A percentile compares a stretch with the other conserved stretches of the same genome.
These are phyloP conservation scores for Phytophthora vignae DNA, from an alignment of 352 stramenopile genomes.

Conservation along the genomic window DNA sequence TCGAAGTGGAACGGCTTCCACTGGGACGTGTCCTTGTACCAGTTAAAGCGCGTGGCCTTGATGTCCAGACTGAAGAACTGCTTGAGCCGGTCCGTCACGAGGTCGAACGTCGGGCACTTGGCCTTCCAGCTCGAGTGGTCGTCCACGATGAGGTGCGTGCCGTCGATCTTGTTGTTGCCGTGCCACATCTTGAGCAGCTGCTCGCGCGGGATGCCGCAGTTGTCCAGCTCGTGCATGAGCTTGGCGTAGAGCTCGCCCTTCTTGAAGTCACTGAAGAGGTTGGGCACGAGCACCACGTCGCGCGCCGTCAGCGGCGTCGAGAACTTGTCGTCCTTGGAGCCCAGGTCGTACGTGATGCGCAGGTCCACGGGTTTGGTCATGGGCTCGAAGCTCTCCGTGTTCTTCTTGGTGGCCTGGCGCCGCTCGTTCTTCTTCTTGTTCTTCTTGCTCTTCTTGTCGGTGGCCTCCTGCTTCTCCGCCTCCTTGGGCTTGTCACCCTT, in stretches of 20 bases:
- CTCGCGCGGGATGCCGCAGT: slow-evolving; percentile 71
- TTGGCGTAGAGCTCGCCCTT: slow-evolving; percentile 76
- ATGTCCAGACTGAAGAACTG: slow-evolving; percentile 91
- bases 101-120: slow-evolving; percentile 81
- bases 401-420: slow-evolving; percentile 64
- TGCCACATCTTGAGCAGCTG: slow-evolving; percentile 86
- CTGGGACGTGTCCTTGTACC: slow-evolving; percentile 93
- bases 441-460: slow-evolving; percentile 46
- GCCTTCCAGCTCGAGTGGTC: slow-evolving; percentile 86
- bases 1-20: slow-evolving; percentile 96
- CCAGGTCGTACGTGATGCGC: slow-evolving; percentile 75
- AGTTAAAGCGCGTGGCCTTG: slow-evolving; percentile 96
- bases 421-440: slow-evolving; percentile 47
- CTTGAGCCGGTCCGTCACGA: slow-evolving; percentile 83
- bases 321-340: slow-evolving; percentile 60
- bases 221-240: slow-evolving; percentile 69
- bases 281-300: slow-evolving; percentile 73
- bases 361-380: slow-evolving; percentile 77
- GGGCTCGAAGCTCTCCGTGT: slow-evolving; percentile 81
- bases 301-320: slow-evolving; percentile 66
- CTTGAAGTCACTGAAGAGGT: slow-evolving; percentile 81
- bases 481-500: slow-evolving; percentile 25
- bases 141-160: slow-evolving; percentile 93
- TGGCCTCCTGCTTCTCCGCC: slow-evolving; percentile 22
- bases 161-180: slow-evolving; percentile 91